phyloP scores from a whole-genome alignment of 2,329 filamentous ascomycete species.

The Curvularia lunata region DNA sequence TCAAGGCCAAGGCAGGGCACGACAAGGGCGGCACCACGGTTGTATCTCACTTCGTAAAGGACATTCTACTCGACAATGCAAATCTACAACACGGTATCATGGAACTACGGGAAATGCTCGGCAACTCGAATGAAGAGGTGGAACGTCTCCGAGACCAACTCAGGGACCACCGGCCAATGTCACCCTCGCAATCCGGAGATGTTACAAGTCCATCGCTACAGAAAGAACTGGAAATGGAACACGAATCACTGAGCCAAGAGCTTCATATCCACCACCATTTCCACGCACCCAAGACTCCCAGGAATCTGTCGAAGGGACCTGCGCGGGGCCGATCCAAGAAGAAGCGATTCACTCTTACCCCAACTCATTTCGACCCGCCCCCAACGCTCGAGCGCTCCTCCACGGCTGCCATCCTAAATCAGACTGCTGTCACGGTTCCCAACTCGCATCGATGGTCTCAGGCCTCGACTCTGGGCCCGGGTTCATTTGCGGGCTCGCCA shows the following conservation, averaged over 20 bases:
- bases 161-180: constrained; percentile 74
- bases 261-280: constrained; percentile 96
- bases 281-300: constrained; percentile 60
- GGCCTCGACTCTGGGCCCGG: constrained; percentile 67
- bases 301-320: constrained; percentile 55
- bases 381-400: constrained; percentile 54
- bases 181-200: constrained; percentile 36
- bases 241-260: constrained; percentile 56
- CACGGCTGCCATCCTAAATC: constrained; percentile 67
- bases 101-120: constrained; percentile 87
- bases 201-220: constrained; percentile 61
- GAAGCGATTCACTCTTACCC: constrained; percentile 71
- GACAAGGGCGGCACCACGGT: constrained; percentile 69
- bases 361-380: constrained; percentile 57
- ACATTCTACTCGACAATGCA: constrained; percentile 93
- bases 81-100: constrained; percentile 90
- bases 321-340: constrained; percentile 66
- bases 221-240: constrained; percentile 67
- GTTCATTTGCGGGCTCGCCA: constrained; percentile 83
- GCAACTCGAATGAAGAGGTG: constrained; percentile 92
- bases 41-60: constrained; percentile 95
- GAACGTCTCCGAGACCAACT: constrained; percentile 84
- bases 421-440: constrained; percentile 65
- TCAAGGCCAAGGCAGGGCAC: constrained; percentile 72
- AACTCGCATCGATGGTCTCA: constrained; percentile 67